Evolutionary conservation across 257 asterid genomes (phyloP).

Genomic region (Capsicum chinense): DNA sequence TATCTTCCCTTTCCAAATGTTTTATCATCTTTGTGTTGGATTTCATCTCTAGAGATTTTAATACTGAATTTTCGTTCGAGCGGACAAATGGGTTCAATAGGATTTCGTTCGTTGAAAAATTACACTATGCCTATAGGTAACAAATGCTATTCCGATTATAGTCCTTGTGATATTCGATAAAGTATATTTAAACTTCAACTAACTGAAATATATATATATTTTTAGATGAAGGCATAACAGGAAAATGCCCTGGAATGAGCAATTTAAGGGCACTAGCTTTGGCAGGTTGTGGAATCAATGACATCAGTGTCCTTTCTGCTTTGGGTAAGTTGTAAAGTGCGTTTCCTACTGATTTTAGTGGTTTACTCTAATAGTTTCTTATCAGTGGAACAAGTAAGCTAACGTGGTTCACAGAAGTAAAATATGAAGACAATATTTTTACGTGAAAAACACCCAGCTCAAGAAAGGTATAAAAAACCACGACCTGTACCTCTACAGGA

Average conservation of each 20-base stretch:
- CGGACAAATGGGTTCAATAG: not conserved
- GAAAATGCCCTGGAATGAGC: not conserved
- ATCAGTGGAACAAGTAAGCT: too few relatives aligned
- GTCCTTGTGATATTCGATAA: too few relatives aligned
- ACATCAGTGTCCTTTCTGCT: not conserved
- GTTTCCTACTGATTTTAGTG: too few relatives aligned
- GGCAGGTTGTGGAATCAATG: not conserved
- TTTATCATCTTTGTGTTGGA: slow-evolving; percentile 23
- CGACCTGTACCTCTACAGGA: too few relatives aligned
- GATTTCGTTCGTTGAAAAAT: not conserved
- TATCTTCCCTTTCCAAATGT: not conserved
- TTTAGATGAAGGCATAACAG: not conserved
- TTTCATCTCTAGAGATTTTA: slow-evolving; percentile 17
- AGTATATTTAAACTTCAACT: too few relatives aligned
- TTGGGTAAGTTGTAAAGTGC: not conserved
- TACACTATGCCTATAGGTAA: not conserved
- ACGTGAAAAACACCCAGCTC: too few relatives aligned
- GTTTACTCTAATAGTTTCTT: too few relatives aligned
- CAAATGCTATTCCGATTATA: not conserved
- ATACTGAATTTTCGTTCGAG: not conserved
- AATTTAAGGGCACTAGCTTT: not conserved
- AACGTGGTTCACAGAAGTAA: too few relatives aligned
- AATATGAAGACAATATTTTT: too few relatives aligned
- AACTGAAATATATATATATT: not conserved
- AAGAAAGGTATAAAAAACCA: too few relatives aligned